Conservation (phyloP, 1,139 yeast genomes). For the Debaryomycetaceae sp. region DNA sequence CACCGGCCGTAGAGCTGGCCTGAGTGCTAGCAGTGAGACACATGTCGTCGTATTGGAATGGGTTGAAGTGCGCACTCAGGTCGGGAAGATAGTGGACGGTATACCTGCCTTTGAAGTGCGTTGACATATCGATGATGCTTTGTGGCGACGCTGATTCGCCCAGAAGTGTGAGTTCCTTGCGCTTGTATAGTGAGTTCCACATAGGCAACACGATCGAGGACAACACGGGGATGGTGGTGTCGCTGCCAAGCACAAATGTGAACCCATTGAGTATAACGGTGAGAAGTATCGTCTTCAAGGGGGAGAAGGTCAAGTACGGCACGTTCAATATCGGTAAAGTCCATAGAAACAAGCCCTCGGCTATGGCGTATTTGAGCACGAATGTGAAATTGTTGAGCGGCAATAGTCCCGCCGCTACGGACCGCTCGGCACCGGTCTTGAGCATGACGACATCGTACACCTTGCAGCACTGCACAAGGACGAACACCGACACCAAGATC, state of each 20-base stretch:
- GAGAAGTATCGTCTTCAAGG: constrained; percentile 47
- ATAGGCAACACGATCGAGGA: constrained; percentile 32
- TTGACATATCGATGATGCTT: constrained; percentile 54
- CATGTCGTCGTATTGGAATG: constrained; percentile 52
- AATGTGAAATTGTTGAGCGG: constrained; percentile 51
- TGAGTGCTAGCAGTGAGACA: constrained; percentile 47
- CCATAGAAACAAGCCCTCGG: constrained; percentile 72
- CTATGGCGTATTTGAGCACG: constrained; percentile 61
- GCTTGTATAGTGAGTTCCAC: constrained; percentile 43
- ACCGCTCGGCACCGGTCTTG: constrained; percentile 28
- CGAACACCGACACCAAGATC: constrained; percentile 60
- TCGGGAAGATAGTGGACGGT: constrained; percentile 89
- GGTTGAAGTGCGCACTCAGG: constrained; percentile 80
- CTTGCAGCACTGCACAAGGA: constrained; percentile 76
- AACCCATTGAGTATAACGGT: constrained; percentile 30
- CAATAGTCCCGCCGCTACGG: constrained; percentile 13
- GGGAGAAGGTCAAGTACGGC: constrained; percentile 63
- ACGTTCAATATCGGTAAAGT: constrained; percentile 68
- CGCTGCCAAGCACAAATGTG: constrained; percentile 42
- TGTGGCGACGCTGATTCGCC: constrained; percentile 49
- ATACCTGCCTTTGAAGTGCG: constrained; percentile 80
- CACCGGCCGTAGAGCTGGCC: not conserved
- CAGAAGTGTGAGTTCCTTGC: constrained; percentile 63
- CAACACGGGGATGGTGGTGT: constrained; percentile 32
- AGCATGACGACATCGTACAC: constrained; percentile 60